phyloP scores from a whole-genome alignment of 2,329 filamentous ascomycete species.

The Botrytis cinerea region DNA sequence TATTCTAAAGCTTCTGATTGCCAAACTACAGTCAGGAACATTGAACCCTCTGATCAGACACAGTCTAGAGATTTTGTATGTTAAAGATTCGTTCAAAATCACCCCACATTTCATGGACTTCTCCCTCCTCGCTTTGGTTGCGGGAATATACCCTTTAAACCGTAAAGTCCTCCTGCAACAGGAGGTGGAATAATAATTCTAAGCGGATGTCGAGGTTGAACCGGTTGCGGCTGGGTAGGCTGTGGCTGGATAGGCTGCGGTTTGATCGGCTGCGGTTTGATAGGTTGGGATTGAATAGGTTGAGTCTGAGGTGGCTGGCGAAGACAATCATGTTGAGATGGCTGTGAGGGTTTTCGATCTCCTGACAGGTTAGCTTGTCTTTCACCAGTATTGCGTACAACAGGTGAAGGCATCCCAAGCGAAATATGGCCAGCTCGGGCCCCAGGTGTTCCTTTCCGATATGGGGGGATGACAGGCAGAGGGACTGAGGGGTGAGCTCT shows the following conservation, averaged over 20 bases:
- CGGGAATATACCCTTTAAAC: background rate
- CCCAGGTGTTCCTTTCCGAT: background rate
- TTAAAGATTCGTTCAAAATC: background rate
- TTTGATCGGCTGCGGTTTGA: background rate
- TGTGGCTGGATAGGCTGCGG: no score
- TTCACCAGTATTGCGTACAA: background rate
- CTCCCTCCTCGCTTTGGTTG: background rate
- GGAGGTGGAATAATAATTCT: background rate
- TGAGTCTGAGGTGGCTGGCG: background rate
- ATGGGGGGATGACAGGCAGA: background rate
- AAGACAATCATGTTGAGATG: background rate
- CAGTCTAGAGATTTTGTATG: no score
- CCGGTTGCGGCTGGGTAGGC: background rate
- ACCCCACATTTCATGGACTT: background rate
- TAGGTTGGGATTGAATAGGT: background rate
- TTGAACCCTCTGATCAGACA: background rate
- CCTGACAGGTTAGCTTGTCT: background rate
- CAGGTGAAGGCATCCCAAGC: background rate
- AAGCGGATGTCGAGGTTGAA: background rate
- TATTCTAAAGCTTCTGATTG: background rate
- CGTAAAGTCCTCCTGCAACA: constrained; percentile 7
- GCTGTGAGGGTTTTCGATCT: background rate
- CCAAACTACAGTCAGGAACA: background rate
- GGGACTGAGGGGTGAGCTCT: background rate
- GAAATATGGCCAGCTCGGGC: background rate